Percentiles rank a stretch among this genome's conserved stretches.
Conservation (phyloP, 169 alveolate species). For the Plasmodium reichenowi region DNA sequence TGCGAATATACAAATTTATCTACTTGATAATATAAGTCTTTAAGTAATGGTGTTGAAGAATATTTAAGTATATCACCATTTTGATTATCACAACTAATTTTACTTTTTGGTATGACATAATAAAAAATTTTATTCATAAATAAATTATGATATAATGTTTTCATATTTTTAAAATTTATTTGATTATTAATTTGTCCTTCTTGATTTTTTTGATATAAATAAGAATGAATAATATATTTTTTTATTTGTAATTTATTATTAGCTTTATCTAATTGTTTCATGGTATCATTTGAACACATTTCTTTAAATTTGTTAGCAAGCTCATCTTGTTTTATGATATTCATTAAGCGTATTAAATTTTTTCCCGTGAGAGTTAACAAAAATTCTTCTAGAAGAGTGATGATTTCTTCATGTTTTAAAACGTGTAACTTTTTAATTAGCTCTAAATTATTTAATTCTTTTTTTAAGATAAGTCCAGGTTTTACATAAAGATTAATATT, state of each 20-base stretch:
- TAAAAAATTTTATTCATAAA: constrained; percentile 42
- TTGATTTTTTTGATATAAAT: constrained; percentile 3
- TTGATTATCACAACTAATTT: constrained; percentile 3
- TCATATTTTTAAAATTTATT: constrained; percentile 31
- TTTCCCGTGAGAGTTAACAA: constrained; percentile 23
- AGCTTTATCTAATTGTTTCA: constrained; percentile 7
- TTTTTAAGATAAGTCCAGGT: constrained; percentile 50
- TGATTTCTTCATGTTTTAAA: constrained; percentile 11
- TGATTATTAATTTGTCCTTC: not conserved
- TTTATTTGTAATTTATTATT: constrained; percentile 30
- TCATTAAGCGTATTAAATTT: constrained; percentile 17
- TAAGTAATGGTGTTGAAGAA: not conserved
- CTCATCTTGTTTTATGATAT: constrained; percentile 6
- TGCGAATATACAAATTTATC: constrained; percentile 49
- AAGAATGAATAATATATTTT: constrained; percentile 19
- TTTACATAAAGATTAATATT: constrained; percentile 44
- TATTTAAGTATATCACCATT: not conserved
- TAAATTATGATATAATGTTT: constrained; percentile 20
- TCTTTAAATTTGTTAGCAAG: constrained; percentile 6
- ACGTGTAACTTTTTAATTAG: constrained; percentile 59
- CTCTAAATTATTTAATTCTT: constrained; percentile 28
- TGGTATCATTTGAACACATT: not conserved
- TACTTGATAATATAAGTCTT: constrained; percentile 16
- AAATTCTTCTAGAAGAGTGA: constrained; percentile 31
- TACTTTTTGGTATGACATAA: constrained; percentile 39